Percentiles rank a stretch among this genome's conserved stretches.
phyloP scores from a whole-genome alignment of 2,329 filamentous ascomycete species.

The Sclerotinia borealis region DNA sequence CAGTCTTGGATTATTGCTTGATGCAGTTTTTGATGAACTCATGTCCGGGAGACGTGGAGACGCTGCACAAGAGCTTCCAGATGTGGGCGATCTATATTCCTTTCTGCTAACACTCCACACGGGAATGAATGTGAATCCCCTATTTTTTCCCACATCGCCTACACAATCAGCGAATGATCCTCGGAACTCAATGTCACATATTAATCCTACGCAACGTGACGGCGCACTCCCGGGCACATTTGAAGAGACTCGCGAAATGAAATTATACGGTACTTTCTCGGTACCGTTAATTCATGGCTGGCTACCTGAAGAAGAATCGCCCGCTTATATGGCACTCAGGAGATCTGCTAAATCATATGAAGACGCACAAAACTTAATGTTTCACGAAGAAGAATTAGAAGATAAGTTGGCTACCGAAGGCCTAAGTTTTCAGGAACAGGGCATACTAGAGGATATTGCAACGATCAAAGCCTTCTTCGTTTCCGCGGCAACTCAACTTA shows the following conservation, averaged over 20 bases:
- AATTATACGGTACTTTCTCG: constrained; percentile 82
- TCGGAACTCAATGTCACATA: constrained; percentile 46
- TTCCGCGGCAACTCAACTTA: constrained; percentile 79
- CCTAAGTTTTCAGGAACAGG: constrained; percentile 67
- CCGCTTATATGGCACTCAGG: constrained; percentile 62
- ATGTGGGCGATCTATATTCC: constrained; percentile 79
- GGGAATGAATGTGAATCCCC: constrained; percentile 96
- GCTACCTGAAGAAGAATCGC: constrained; percentile 65
- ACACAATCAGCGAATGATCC: constrained; percentile 24
- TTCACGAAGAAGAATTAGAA: constrained; percentile 83
- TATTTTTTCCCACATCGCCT: constrained; percentile 60
- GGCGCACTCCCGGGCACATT: constrained; percentile 63
- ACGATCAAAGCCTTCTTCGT: constrained; percentile 79
- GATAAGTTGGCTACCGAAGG: constrained; percentile 61
- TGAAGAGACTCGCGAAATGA: constrained; percentile 80
- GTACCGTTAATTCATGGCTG: constrained; percentile 90
- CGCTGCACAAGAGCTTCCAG: constrained; percentile 60
- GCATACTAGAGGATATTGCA: constrained; percentile 74
- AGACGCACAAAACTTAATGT: constrained; percentile 83
- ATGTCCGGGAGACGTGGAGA: constrained; percentile 68
- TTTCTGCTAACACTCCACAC: constrained; percentile 88
- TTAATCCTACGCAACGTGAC: constrained; percentile 45
- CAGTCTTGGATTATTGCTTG: constrained; percentile 75
- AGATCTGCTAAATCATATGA: constrained; percentile 81
- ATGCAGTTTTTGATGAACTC: constrained; percentile 89